These are phyloP conservation scores for Hericium rajendrae DNA, from an alignment of 768 basidiomycete genomes.

Conservation along the genomic window DNA sequence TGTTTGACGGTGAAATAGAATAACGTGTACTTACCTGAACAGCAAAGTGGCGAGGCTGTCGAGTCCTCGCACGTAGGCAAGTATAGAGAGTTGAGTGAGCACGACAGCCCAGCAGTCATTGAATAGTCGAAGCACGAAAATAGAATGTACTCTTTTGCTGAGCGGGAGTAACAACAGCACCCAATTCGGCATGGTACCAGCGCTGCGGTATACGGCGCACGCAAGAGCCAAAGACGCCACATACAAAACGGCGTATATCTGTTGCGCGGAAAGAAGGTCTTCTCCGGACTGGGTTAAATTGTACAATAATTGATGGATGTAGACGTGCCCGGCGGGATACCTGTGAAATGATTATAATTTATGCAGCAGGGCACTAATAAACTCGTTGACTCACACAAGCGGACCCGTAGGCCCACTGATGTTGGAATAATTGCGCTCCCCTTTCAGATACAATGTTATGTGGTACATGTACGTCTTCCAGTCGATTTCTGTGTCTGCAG, in stretches of 20 bases:
- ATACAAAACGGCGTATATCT: conserved; percentile 72
- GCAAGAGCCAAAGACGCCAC: conserved; percentile 52
- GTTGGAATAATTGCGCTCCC: conserved; percentile 72
- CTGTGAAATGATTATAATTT: conserved; percentile 29
- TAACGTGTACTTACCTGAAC: conserved; percentile 49
- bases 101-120: conserved; percentile 88
- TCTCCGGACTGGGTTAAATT: conserved; percentile 49
- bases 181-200: conserved; percentile 63
- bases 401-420: conserved; percentile 90
- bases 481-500: conserved; percentile 93
- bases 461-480: conserved; percentile 96
- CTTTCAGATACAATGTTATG: conserved; percentile 63
- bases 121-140: conserved; percentile 85
- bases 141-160: conserved; percentile 91
- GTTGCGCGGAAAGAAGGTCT: conserved; percentile 58
- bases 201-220: conserved; percentile 57
- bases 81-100: conserved; percentile 53
- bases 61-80: conserved; percentile 49
- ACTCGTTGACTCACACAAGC: conserved; percentile 54
- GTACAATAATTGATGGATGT: conserved; percentile 68
- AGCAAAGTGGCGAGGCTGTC: conserved; percentile 58
- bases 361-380: neutral
- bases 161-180: conserved; percentile 61
- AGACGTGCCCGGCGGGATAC: conserved; percentile 91
- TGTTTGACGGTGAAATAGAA: neutral